Evolutionary conservation across 1,284 basidiomycete species (phyloP), one percentile per base, ranked within the genome.

Genomic region (Blastosporella zonata): DNA sequence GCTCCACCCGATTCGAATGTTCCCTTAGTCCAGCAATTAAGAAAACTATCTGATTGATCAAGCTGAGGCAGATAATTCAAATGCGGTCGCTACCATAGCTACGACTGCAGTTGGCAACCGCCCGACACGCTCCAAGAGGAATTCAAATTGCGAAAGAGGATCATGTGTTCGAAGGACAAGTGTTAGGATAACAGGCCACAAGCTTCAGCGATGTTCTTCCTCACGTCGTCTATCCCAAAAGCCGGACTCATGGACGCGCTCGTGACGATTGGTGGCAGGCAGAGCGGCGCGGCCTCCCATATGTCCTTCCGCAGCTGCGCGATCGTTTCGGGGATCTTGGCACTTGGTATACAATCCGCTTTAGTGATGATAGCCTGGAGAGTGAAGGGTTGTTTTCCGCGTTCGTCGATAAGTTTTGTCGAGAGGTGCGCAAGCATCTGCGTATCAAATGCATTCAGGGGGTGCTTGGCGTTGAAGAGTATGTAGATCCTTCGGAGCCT

Each of bases 341-440:
- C 56, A 6, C 55, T 31, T 7, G 72, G 64, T 4, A 84, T 66
- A 3, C 63, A 64, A 61, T 90, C 87, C 1, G 73, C 73, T 65
- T 88, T 89, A 20, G 87, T 89, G 58, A 90, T 74, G 44, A 90
- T 68, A 1, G 84, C 73, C 59, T 90, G 87, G 0, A 89, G 61
- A 0, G 82, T 81, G 61, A 79, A 81, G 8, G 66, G 64, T 37
- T 68, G 69, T 1, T 62, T 63, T 6, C 72, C 70, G 3, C 62
- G 63, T 2, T 65, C 65, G 8, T 67, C 60, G 40, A 75, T 65
- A 43, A 73, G 57, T 6, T 61, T 58, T 10, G 62, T 59, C 28
- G 78, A 78, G 34, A 82, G 72, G 50, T 72, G 70, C 18, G 61
- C 50, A 2, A 90, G 73, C 85, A 90, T 88, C 43, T 71, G 68